Evolutionary conservation across 73 alveolate species (phyloP), one percentile per base, ranked within the genome.

Genomic region (Loxodes magnus): DNA sequence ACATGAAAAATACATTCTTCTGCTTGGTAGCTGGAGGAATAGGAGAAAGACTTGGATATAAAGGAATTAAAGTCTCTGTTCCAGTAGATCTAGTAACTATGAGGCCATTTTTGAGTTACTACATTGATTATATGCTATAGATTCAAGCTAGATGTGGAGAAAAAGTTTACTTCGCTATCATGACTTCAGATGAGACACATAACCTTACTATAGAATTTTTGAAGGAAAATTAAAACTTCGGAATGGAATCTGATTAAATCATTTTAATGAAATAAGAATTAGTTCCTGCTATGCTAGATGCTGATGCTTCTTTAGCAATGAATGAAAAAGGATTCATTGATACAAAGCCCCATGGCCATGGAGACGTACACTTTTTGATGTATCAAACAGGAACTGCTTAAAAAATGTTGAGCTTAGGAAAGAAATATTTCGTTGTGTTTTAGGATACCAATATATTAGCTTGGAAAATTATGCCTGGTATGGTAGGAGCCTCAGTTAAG

Each of bases 1-100:
- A 90, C 56, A 67, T 94, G 14, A 55, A 55, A 35, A 53, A 79
- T 56, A 59, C 96, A 17, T 82, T 94, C 43, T 87, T 94, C 55
- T 96, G 88, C 28, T 66, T 94, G 34, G 97, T 94, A 35, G 99
- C 99, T 0, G 99, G 99, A 26, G 98, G 99, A 2, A 79, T 94
- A 23, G 98, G 99, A 2, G 99, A 94, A 67, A 74, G 99, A 43
- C 77, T 94, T 28, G 98, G 98, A 29, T 94, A 88, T 67, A 73
- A 80, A 28, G 94, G 94, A 43, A 92, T 94, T 37, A 94, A 94
- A 81, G 87, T 94, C 23, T 98, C 96, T 4, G 77, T 94, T 27
- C 90, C 93, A 35, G 68, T 88, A 9, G 89, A 82, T 4, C 52
- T 77, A 17, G 56, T 80, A 15, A 93, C 96, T 2, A 81, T 65